Base-by-base conservation (phyloP, 768 basidiomycete genomes). In the Tricholoma bakamatsutake region DNA sequence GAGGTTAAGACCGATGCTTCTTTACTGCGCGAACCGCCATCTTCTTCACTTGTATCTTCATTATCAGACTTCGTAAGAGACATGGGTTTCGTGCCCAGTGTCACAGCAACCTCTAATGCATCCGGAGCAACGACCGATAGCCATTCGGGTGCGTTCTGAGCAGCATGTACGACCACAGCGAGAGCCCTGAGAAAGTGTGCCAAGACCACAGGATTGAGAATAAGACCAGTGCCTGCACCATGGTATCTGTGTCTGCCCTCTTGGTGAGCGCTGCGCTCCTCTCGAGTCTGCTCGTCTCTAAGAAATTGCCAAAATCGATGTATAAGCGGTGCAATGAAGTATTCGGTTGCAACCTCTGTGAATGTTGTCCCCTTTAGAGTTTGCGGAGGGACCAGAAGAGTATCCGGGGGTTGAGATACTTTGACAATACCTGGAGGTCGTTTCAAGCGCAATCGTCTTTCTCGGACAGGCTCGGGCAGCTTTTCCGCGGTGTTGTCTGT, bases 281-380 rank as follows among this genome's bases (percentile, higher is more conserved):
- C 89, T 35, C 91, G 79, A 2, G 81, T 77, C 61, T 89, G 84
- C 63, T 90, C 86, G 62, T 96, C 93, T 6, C 90, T 83, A 45
- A 97, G 81, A 71, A 95, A 92, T n/a, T 79, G 66, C 94, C 94
- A 99, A 71, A 98, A 97, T n/a, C 87, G 82, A 62, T 94, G 88
- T 71, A 98, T 81, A 52, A 98, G 75, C 0, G 97, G 97, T 57
- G 86, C 82, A 50, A 97, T 81, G 72, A 98, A 98, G 70, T 73
- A 85, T 65, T 94, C 92, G 0, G 90, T 90, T 0, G 93, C 93
- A 27, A 98, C 72, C 52, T 82, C 78, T 17, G 81, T 83, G 64
- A 87, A 89, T 2, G 79, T 73, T 6, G 68, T 71, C 8, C 54
- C 62, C 53, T 59, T 57, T 59, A 58, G 55, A 28, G 53, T 47